Percentiles rank a stretch among this genome's conserved stretches.
phyloP scores from a whole-genome alignment of 1,284 basidiomycete genomes.

The Pseudozyma sp. region DNA sequence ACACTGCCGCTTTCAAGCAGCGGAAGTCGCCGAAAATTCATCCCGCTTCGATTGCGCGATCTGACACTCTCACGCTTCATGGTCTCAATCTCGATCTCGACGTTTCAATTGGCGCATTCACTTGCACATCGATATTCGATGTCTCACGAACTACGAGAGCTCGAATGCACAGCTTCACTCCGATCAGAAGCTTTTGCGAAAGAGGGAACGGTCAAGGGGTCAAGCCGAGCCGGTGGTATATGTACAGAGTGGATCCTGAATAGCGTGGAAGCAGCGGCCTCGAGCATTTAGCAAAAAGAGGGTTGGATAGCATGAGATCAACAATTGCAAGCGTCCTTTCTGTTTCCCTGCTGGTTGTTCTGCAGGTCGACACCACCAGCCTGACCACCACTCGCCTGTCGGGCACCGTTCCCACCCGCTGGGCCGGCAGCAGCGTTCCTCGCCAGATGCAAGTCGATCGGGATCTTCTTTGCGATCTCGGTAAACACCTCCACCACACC shows the following conservation, averaged over 20 bases:
- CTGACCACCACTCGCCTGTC: slow-evolving; percentile 45
- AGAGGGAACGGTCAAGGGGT: not conserved
- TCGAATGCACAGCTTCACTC: too few relatives aligned
- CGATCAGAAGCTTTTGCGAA: too few relatives aligned
- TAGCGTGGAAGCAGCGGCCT: not conserved
- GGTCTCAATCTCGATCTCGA: too few relatives aligned
- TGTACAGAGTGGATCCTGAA: slow-evolving; percentile 19
- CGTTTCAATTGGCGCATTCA: too few relatives aligned
- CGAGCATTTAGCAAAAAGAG: not conserved
- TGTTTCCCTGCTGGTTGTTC: slow-evolving; percentile 28
- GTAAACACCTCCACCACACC: slow-evolving; percentile 97
- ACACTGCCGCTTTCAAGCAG: not conserved
- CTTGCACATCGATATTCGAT: too few relatives aligned
- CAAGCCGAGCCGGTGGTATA: slow-evolving; percentile 21
- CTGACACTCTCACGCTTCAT: too few relatives aligned
- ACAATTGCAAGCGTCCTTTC: slow-evolving; percentile 61
- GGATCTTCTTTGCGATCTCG: slow-evolving; percentile 73
- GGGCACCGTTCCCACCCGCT: slow-evolving; percentile 23
- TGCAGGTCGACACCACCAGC: slow-evolving; percentile 47
- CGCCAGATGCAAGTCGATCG: slow-evolving; percentile 49
- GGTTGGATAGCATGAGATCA: slow-evolving; percentile 6
- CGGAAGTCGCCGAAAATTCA: not conserved
- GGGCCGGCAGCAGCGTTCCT: not conserved
- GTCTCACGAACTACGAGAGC: too few relatives aligned
- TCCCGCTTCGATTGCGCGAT: not conserved